Base-by-base conservation (phyloP, 345 rosid genomes). In the Cochlearia excelsa region DNA sequence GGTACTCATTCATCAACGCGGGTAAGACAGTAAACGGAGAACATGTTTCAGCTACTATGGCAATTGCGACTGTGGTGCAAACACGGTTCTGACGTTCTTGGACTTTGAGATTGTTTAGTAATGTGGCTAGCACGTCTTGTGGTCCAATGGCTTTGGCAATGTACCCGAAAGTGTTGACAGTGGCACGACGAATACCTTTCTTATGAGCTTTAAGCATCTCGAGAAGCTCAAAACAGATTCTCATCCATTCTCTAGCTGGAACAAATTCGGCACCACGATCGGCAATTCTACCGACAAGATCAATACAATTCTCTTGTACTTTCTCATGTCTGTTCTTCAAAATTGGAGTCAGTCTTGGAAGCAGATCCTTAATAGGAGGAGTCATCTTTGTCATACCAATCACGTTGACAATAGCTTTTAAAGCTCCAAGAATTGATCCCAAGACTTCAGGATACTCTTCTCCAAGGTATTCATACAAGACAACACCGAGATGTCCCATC, bases 191-290 rank as follows among this genome's bases (percentile, higher is more conserved):
- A 46, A 94, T 90, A 38, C 99, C 99, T 79, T 93, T 93, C 77
- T 93, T 93, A 81, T 93, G 99, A 39, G 99, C 99, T 61, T 93
- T 89, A n/a, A 93, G 97, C 99, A 93, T 93, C 79, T 93, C 99
- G 5, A 93, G 92, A 46, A 93, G 92, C 84, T 93, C 99, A 54
- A 93, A 93, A 72, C 96, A 89, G 31, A 93, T 93, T 76, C 96
- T 80, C 99, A 93, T 93, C 99, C 97, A 87, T 73, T 93, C 99
- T 68, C 97, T 89, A 23, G 99, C 99, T 8, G 99, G 97, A 59
- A 93, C 97, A 75, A 93, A 93, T 90, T 93, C 97, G 8, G 97
- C 97, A 59, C 99, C 97, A 73, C 99, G 95, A 68, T 93, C 99
- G 33, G 99, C 99, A 69, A 93, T 93, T 61, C 99, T 86, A 51